Base-by-base conservation (phyloP, 805 yeast species). In the Lachancea nothofagi region DNA sequence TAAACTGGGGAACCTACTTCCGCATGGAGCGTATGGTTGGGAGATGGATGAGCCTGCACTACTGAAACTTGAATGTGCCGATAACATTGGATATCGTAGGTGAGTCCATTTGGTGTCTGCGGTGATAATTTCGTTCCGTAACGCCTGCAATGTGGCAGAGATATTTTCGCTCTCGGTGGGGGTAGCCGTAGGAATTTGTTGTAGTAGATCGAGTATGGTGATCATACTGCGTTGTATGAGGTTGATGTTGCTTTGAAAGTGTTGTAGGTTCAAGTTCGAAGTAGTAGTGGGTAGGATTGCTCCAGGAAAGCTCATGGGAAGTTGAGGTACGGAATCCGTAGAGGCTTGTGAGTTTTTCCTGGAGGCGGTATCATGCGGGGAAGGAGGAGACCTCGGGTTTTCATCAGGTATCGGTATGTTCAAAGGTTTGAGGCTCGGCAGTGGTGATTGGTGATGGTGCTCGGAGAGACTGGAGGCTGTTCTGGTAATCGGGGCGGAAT, bases 21-120 rank as follows among this genome's bases (percentile, higher is more conserved):
- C 30, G 24, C 5, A 2, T 4, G 22, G 28, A 4, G 29, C 29
- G 17, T 31, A 31, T 7, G 20, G 38, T 23, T 40, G 38, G 3
- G 43, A 28, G 8, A 25, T 23, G 10, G 36, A 36, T 7, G 46
- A 43, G 7, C 38, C 30, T 10, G 29, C 29, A 22, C 46, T 43
- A 26, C 42, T 40, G 29, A 43, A 29, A 25, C 46, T 40, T 15
- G 39, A 39, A 21, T 31, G 38, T 6, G 41, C 24, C 2, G 46
- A 31, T 2, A 32, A n/a, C 20, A 28, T 13, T 2, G 42, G 31
- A 30, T 28, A 9, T 18, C 29, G n/a, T 7, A 24, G 24, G 10
- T 33, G 37, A 5, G 35, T 29, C 43, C 43, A 40, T 24, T 22
- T 23, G 26, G 27, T 25, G 17, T 40, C 43, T 7, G 30, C 25